A percentile compares a stretch with the other conserved stretches of the same genome.
phyloP scores from a whole-genome alignment of 2,329 filamentous ascomycete genomes.

The Fonsecaea nubica region DNA sequence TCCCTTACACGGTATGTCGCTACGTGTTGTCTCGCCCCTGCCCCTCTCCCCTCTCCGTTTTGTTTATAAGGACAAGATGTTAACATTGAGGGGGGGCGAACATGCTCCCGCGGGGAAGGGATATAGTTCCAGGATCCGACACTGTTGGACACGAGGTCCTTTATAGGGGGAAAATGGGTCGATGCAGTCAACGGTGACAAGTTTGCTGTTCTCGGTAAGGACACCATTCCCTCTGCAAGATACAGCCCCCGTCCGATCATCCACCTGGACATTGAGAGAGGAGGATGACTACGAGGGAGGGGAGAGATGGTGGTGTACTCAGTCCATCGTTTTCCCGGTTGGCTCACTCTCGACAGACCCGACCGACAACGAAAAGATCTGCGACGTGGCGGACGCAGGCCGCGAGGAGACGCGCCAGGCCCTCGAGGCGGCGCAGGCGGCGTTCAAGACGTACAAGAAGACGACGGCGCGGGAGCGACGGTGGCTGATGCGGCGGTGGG shows the following conservation, averaged over 20 bases:
- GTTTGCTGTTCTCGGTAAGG: slow-evolving; percentile 19
- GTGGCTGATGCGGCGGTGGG: slow-evolving; percentile 70
- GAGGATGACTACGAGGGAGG: not conserved
- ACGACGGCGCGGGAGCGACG: slow-evolving; percentile 66
- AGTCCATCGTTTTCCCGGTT: too few relatives aligned
- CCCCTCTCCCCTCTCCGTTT: not conserved
- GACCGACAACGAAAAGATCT: slow-evolving; percentile 21
- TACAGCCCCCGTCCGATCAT: not conserved
- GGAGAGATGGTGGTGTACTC: not conserved
- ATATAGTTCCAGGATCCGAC: slow-evolving; percentile 24
- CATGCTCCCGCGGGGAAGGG: too few relatives aligned
- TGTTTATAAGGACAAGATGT: too few relatives aligned
- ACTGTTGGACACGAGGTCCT: slow-evolving; percentile 20
- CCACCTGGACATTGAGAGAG: too few relatives aligned
- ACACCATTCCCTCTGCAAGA: not conserved
- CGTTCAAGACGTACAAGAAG: slow-evolving; percentile 67
- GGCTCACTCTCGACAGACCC: slow-evolving; percentile 1
- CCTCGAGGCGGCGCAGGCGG: slow-evolving; percentile 79
- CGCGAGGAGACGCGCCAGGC: slow-evolving; percentile 55
- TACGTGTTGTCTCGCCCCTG: too few relatives aligned
- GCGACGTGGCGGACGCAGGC: slow-evolving; percentile 22
- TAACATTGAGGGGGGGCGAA: too few relatives aligned
- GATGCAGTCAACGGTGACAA: slow-evolving; percentile 12
- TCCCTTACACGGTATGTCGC: slow-evolving; percentile 16
- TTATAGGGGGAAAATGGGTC: slow-evolving; percentile 21